Percentiles rank a stretch among this genome's conserved stretches.
Conservation (phyloP, 179 eudicot genomes). For the Camellia oleifera region DNA sequence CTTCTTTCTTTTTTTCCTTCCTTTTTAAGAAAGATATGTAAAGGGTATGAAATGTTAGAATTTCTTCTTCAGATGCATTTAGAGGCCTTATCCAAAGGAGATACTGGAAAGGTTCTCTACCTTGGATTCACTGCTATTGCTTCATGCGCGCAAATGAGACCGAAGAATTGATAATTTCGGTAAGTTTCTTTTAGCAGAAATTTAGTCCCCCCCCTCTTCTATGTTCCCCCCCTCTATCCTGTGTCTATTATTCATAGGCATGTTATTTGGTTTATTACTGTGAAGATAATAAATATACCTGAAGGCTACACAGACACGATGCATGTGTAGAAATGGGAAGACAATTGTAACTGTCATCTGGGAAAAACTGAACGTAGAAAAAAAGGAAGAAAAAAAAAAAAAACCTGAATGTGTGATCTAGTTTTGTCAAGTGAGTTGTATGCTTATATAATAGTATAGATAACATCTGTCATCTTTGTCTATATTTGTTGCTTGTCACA, state of each 20-base stretch:
- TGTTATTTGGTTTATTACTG: neutral
- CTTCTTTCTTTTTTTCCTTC: neutral
- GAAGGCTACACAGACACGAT: too few species aligned
- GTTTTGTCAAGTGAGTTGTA: too few species aligned
- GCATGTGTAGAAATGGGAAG: too few species aligned
- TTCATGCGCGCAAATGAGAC: conserved; percentile 86
- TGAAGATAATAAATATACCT: neutral
- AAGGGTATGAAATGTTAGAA: neutral
- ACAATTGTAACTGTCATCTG: too few species aligned
- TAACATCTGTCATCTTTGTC: neutral
- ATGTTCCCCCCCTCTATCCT: neutral
- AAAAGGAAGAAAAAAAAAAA: too few species aligned
- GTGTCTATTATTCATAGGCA: neutral
- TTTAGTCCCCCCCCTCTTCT: too few species aligned
- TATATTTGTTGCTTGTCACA: neutral
- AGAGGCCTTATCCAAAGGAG: conserved; percentile 52
- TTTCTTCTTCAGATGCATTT: conserved; percentile 63
- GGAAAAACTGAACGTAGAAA: too few species aligned
- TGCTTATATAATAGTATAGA: too few species aligned
- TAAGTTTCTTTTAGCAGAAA: conserved; percentile 31
- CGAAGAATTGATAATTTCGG: conserved; percentile 56
- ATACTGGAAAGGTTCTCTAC: conserved; percentile 81
- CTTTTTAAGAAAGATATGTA: neutral
- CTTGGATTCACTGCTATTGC: conserved; percentile 96
- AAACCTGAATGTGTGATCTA: too few species aligned